Percentiles rank a stretch among this genome's conserved stretches.
Conservation (phyloP, 2,329 filamentous ascomycete species). For the Diplodia scrobiculata region DNA sequence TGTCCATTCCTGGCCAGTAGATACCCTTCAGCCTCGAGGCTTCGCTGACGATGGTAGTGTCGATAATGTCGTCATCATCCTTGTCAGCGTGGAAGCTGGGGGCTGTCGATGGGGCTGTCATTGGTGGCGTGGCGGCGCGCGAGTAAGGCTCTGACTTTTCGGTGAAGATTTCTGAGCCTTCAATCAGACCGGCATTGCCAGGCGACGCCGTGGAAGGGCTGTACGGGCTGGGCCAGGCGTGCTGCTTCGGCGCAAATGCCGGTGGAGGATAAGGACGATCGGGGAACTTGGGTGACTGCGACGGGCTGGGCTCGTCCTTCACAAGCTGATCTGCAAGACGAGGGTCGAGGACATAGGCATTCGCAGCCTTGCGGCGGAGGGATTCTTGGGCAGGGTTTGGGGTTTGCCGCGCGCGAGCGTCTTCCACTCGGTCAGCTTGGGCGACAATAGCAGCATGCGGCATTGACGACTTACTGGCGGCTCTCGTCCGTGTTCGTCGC, state of each 20-base stretch:
- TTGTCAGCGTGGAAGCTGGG: not conserved
- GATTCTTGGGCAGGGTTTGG: constrained; percentile 4
- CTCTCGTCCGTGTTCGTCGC: constrained; percentile 56
- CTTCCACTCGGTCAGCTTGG: constrained; percentile 1
- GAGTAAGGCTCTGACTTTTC: constrained; percentile 11
- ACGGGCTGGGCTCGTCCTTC: constrained; percentile 42
- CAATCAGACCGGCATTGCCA: constrained; percentile 8
- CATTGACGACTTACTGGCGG: constrained; percentile 12
- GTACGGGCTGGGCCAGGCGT: constrained; percentile 40
- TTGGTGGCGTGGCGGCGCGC: constrained; percentile 7
- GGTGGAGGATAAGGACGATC: constrained; percentile 36
- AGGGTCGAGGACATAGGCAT: constrained; percentile 39
- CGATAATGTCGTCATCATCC: not conserved
- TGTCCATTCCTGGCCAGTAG: constrained; percentile 75
- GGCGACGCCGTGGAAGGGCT: constrained; percentile 1
- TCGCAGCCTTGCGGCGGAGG: constrained; percentile 30
- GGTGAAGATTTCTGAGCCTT: constrained; percentile 20
- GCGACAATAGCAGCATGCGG: not conserved
- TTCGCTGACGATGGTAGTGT: constrained; percentile 38
- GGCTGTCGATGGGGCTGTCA: not conserved
- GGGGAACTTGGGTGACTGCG: constrained; percentile 38
- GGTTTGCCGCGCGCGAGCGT: constrained; percentile 8
- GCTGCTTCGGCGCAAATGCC: constrained; percentile 42
- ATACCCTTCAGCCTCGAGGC: constrained; percentile 66
- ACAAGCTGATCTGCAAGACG: constrained; percentile 43